Percentiles rank a stretch among this genome's conserved stretches.
Conservation (phyloP, 495 filamentous ascomycete species). For the Lentithecium fluviatile region DNA sequence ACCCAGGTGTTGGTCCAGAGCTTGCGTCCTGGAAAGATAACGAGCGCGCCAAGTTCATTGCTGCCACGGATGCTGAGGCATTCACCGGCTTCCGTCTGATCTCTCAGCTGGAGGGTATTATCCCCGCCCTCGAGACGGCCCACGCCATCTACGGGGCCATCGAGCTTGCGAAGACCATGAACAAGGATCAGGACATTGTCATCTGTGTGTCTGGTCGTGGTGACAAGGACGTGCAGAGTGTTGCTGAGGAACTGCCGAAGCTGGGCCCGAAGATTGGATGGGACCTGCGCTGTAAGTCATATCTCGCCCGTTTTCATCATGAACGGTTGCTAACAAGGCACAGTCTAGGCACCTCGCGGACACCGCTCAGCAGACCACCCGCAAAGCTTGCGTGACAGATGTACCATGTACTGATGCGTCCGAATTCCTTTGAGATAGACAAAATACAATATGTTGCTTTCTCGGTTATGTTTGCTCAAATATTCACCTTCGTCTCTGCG, state of each 20-base stretch:
- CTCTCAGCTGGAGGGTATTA: slow-evolving; percentile 87
- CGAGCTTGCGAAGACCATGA: slow-evolving; percentile 88
- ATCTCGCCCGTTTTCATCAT: too few relatives aligned
- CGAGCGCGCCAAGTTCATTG: slow-evolving; percentile 80
- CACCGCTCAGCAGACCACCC: neutral
- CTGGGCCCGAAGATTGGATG: slow-evolving; percentile 91
- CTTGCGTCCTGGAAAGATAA: slow-evolving; percentile 89
- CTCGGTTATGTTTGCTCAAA: too few relatives aligned
- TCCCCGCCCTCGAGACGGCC: slow-evolving; percentile 88
- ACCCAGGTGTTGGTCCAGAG: slow-evolving; percentile 94
- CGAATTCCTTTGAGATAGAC: too few relatives aligned
- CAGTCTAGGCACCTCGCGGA: slow-evolving; percentile 8
- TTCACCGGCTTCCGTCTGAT: slow-evolving; percentile 85
- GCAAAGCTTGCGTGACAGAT: too few relatives aligned
- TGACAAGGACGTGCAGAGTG: slow-evolving; percentile 98
- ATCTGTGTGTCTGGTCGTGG: slow-evolving; percentile 90
- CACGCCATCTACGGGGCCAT: slow-evolving; percentile 90
- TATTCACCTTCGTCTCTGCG: too few relatives aligned
- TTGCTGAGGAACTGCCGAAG: slow-evolving; percentile 87
- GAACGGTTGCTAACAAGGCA: neutral
- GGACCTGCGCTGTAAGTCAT: slow-evolving; percentile 65
- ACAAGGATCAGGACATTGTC: slow-evolving; percentile 84
- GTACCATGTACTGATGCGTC: too few relatives aligned
- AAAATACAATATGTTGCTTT: too few relatives aligned
- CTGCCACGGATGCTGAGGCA: slow-evolving; percentile 88